Base-by-base conservation (phyloP, 225 moss, liverwort and hornwort genomes). In the Neckera pumila region DNA sequence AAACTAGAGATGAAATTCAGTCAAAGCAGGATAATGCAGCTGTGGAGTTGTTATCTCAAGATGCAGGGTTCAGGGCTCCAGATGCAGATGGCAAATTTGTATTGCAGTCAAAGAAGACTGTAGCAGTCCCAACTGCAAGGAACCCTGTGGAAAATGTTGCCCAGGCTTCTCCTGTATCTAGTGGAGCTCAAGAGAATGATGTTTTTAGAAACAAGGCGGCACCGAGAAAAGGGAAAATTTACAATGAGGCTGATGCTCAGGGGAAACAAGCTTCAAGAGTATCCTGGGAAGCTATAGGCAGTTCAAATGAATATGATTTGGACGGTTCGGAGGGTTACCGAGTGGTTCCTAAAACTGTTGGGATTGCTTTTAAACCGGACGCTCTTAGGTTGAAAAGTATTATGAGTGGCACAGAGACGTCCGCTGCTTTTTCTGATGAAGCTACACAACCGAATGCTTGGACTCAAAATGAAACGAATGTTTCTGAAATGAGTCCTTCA, bases 321-420 rank as follows among this genome's bases (percentile, higher is more conserved):
- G 84, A 85, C n/a, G 80, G 81, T 49, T 86, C 84, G n/a, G 91
- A 91, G 78, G 86, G 67, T 79, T 93, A 87, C 83, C 81, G 90
- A 84, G 79, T 84, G 63, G 90, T 92, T 76, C 92, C 92, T 62
- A 79, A 80, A 79, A 78, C 76, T 33, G 17, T 34, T 71, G 66
- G 67, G 73, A 60, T 17, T 75, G 85, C n/a, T 67, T 79, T 33
- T 13, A 80, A 90, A 84, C 89, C 92, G 26, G 90, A 92, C 43
- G 53, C 89, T 85, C 87, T 69, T 40, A 89, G 89, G 85, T 84
- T 92, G 82, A 90, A 92, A 85, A 90, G 87, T 64, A 90, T 90
- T 65, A 92, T 90, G 90, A 87, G 80, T 81, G 87, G 90, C 82
- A 45, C 78, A 25, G 77, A 84, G 79, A 43, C 90, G 33, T 45